These are phyloP conservation scores for Cercospora janseana DNA, from an alignment of 2,329 filamentous ascomycete genomes.

Conservation along the genomic window DNA sequence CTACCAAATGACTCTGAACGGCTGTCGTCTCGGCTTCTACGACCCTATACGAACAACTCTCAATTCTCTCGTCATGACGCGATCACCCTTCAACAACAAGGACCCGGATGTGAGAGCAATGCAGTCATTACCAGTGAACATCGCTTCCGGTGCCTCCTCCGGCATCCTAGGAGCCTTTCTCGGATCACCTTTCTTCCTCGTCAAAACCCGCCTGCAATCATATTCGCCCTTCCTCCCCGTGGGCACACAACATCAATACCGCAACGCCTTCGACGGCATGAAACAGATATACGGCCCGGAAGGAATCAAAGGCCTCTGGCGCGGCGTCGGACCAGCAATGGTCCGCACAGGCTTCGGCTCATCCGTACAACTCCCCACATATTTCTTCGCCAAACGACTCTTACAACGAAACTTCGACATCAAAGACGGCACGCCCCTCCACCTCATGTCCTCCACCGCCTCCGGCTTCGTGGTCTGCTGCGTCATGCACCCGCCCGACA, in stretches of 20 bases:
- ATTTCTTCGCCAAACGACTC: slow-evolving; percentile 93
- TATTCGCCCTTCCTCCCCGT: slow-evolving; percentile 90
- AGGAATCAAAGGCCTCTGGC: slow-evolving; percentile 78
- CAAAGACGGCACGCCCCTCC: slow-evolving; percentile 84
- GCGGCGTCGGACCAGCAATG: slow-evolving; percentile 90
- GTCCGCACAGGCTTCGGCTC: slow-evolving; percentile 93
- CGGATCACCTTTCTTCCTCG: slow-evolving; percentile 93
- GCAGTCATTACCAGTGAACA: slow-evolving; percentile 87
- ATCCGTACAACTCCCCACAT: slow-evolving; percentile 93
- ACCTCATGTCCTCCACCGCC: slow-evolving; percentile 81
- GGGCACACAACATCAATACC: slow-evolving; percentile 93
- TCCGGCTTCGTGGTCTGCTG: slow-evolving; percentile 96
- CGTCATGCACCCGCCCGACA: slow-evolving; percentile 98
- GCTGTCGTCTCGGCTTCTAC: slow-evolving; percentile 95
- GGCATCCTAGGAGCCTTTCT: slow-evolving; percentile 90
- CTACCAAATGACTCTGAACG: slow-evolving; percentile 95
- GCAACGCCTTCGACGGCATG: slow-evolving; percentile 79
- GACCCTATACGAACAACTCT: slow-evolving; percentile 76
- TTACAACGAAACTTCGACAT: slow-evolving; percentile 80
- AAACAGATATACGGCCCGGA: slow-evolving; percentile 74
- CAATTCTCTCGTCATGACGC: slow-evolving; percentile 55
- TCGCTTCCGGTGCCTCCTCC: slow-evolving; percentile 84
- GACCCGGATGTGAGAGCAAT: slow-evolving; percentile 42
- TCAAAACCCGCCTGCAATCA: slow-evolving; percentile 94
- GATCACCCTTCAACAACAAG: slow-evolving; percentile 62